phyloP scores from a whole-genome alignment of 345 rosid species.

The Boechera retrofracta region DNA sequence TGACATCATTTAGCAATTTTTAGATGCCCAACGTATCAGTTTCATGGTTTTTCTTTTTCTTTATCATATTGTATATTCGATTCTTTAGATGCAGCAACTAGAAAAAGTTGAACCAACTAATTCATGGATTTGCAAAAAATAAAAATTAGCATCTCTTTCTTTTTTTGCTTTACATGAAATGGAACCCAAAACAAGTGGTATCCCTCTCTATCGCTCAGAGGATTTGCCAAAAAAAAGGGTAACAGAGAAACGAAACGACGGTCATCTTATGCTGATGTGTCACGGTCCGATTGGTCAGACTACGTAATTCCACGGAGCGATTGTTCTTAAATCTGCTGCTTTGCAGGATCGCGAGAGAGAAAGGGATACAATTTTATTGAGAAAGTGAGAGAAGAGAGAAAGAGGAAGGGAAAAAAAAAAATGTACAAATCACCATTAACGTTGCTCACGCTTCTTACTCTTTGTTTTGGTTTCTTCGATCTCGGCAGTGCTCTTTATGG shows the following conservation, averaged over 20 bases:
- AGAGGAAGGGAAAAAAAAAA: constrained; percentile 15
- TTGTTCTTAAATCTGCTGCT: constrained; percentile 39
- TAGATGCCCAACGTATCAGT: constrained; percentile 5
- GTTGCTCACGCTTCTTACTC: constrained; percentile 41
- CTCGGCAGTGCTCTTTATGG: constrained; percentile 69
- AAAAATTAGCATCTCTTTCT: neutral
- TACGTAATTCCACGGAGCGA: constrained; percentile 53
- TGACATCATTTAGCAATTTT: constrained; percentile 23
- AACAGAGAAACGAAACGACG: neutral
- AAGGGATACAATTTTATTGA: constrained; percentile 22
- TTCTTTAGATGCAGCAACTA: neutral
- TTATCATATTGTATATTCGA: neutral
- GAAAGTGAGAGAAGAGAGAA: constrained; percentile 38
- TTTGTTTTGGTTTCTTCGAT: constrained; percentile 39
- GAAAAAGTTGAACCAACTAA: neutral
- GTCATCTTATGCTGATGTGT: constrained; percentile 53
- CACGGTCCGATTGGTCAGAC: constrained; percentile 48
- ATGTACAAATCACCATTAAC: constrained; percentile 52
- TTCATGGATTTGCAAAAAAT: neutral
- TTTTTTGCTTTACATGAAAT: neutral
- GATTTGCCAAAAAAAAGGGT: neutral
- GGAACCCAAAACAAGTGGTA: neutral
- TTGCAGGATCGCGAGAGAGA: constrained; percentile 16
- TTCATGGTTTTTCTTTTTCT: neutral
- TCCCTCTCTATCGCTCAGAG: constrained; percentile 13